Evolutionary conservation across 495 filamentous ascomycete genomes (phyloP).

Genomic region (Acidiella bohemica): DNA sequence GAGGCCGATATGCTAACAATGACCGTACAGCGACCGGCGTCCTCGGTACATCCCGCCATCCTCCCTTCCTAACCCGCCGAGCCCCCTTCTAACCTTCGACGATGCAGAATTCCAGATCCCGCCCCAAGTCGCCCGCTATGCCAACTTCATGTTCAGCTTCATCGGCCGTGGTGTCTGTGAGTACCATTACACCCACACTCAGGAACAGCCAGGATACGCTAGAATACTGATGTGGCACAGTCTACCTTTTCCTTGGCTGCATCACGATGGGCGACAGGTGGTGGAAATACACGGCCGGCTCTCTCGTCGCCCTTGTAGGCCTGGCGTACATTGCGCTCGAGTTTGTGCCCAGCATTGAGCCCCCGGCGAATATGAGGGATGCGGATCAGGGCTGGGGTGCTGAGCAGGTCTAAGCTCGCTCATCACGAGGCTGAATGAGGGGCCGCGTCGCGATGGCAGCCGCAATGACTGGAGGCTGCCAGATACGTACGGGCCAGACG

Average conservation of each 20-base stretch:
- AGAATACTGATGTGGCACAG: constrained; percentile 51
- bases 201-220: constrained; percentile 9
- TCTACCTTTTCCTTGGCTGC: constrained; percentile 91
- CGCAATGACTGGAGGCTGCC: neutral
- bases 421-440: too few relatives aligned
- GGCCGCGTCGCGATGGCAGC: neutral
- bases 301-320: constrained; percentile 28
- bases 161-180: constrained; percentile 86
- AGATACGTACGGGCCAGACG: too few relatives aligned
- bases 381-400: constrained; percentile 80
- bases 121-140: constrained; percentile 81
- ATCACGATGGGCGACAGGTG: constrained; percentile 55
- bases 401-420: constrained; percentile 62
- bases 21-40: constrained; percentile 48
- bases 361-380: constrained; percentile 90
- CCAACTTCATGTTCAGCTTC: constrained; percentile 95
- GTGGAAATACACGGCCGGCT: constrained; percentile 26
- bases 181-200: constrained; percentile 26
- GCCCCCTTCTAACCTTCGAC: neutral
- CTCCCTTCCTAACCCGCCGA: too few relatives aligned
- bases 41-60: constrained; percentile 40
- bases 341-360: constrained; percentile 92
- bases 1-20: too few relatives aligned
- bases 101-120: constrained; percentile 79
- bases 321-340: constrained; percentile 52